Evolutionary conservation across 2,329 filamentous ascomycete species (phyloP), one percentile per base, ranked within the genome.

Genomic region (Tolypocladium album): DNA sequence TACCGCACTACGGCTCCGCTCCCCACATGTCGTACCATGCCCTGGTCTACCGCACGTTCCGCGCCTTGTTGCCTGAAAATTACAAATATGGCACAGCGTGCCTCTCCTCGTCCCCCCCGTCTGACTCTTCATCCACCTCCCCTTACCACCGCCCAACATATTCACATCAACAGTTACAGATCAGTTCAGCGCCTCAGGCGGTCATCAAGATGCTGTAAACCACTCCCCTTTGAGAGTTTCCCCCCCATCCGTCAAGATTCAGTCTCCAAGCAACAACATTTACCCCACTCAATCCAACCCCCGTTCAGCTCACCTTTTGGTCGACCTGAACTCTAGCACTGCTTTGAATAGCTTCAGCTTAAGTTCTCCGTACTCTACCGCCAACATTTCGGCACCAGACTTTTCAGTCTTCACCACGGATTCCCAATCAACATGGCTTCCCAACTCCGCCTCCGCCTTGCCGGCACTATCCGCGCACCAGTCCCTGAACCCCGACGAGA

Each of bases 331-430:
- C 83, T 85, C 78, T 70, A 81, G 80, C 80, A 76, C 77, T 76
- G 82, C 84, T 81, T 75, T 78, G 73, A 70, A 71, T 71, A 80
- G 78, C 80, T 77, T 74, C 77, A 78, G 80, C 83, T 78, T 75
- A 67, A 83, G 81, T 84, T 82, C 78, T 63, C 57, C 58, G 77
- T 74, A 72, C 69, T 73, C 71, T 70, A 80, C 80, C 79, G 76
- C 77, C 76, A 85, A 78, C 78, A 85, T 85, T 82, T 74, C 79
- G 78, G 73, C 76, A 71, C 83, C 80, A 84, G 86, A 87, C 84
- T 84, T 82, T 68, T 71, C 80, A 84, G 86, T 89, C 86, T 87
- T 88, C 87, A 91, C 82, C 82, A 92, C 88, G 88, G 88, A 88
- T 89, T 83, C 85, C 75, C 81, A 81, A 78, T 84, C 85, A 91